Base-by-base conservation (phyloP, 2,329 filamentous ascomycete species). In the Cercospora beticola region DNA sequence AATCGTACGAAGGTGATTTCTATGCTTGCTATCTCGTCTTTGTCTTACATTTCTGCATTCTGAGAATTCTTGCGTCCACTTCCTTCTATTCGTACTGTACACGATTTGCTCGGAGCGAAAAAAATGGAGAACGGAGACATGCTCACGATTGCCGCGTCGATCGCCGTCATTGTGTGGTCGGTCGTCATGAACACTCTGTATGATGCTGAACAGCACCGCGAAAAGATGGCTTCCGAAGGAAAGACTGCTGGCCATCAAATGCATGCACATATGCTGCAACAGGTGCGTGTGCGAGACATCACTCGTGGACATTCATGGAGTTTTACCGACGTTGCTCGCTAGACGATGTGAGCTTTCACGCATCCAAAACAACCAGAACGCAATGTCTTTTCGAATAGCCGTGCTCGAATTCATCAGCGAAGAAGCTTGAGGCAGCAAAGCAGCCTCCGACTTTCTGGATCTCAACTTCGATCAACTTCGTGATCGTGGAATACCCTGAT, bases 111-210 rank as follows among this genome's bases (percentile, higher is more conserved):
- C 30, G 30, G 23, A 14, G 30, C 4, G 3, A 26, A 58, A 40
- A 58, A 61, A 0, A 60, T 66, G 64, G 58, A 66, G 64, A 66
- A 61, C 21, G 57, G 36, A 33, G 64, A 66, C 57, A 57, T 66
- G 12, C 43, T 62, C 40, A 66, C 64, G 10, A 60, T 66, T 30
- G 57, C 58, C 18, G 57, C 58, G 21, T 66, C 64, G 7, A 61
- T 66, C 21, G 64, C 64, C 31, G 64, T 66, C 18, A 56, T 66
- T 21, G 57, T 62, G 26, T 66, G 57, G 57, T 66, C 64, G 26
- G 43, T 66, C 7, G 57, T 66, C 8, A 66, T 66, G 57, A 66
- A 66, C 43, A 66, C 40, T 6, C 23, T 66, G 21, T 62, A 66
- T 28, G 57, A 66, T 36, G 64, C 64, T 26, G 64, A 66, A 30